These are phyloP conservation scores for Phytopythium cucurbitacearum DNA, from an alignment of 352 stramenopile species.

Conservation along the genomic window DNA sequence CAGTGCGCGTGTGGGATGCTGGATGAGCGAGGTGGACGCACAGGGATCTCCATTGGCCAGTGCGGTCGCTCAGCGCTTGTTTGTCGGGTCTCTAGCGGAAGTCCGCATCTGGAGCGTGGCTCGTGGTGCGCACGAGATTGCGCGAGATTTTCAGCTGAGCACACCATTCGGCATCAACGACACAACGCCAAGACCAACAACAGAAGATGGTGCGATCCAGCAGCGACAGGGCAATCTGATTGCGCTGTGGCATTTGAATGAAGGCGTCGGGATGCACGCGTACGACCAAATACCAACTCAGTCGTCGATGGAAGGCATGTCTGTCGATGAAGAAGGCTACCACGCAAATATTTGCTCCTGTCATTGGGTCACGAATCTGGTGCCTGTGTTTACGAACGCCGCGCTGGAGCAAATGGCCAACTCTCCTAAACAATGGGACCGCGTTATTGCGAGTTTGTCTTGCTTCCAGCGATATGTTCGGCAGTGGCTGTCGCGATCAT, in stretches of 20 bases:
- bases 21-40: slow-evolving; percentile 47
- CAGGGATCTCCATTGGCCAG: slow-evolving; percentile 27
- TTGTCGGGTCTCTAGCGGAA: slow-evolving; percentile 72
- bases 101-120: slow-evolving; percentile 64
- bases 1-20: slow-evolving; percentile 60
- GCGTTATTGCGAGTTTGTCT: slow-evolving; percentile 20
- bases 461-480: slow-evolving; percentile 40
- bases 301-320: background rate
- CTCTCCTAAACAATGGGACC: slow-evolving; percentile 20
- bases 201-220: too few species aligned
- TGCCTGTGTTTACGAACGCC: slow-evolving; percentile 52
- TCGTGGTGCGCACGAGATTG: slow-evolving; percentile 38
- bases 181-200: background rate
- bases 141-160: slow-evolving; percentile 58
- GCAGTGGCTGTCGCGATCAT: slow-evolving; percentile 13
- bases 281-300: slow-evolving; percentile 30
- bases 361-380: slow-evolving; percentile 53
- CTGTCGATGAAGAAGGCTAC: slow-evolving; percentile 17
- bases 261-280: slow-evolving; percentile 67
- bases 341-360: slow-evolving; percentile 57
- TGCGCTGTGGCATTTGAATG: slow-evolving; percentile 68
- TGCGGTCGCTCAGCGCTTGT: slow-evolving; percentile 44
- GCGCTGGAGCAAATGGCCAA: slow-evolving; percentile 25
- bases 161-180: slow-evolving; percentile 33
- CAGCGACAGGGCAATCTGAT: slow-evolving; percentile 15